These are phyloP conservation scores for Podospora anserina DNA, from an alignment of 495 filamentous ascomycete species.

Conservation along the genomic window DNA sequence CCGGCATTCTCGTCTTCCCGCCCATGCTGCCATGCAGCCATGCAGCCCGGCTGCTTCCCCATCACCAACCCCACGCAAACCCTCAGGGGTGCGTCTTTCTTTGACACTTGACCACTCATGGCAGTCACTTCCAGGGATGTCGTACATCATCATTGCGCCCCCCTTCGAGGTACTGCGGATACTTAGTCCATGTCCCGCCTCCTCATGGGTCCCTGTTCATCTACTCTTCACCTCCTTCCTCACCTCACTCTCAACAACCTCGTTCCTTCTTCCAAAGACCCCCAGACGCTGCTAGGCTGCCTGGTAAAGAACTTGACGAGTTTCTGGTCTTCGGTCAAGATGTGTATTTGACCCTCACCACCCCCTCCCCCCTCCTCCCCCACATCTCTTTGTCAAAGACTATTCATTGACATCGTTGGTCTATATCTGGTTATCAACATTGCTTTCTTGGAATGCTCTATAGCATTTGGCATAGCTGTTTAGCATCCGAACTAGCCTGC, in stretches of 20 bases:
- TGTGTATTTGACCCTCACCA: not conserved
- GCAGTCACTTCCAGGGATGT: not conserved
- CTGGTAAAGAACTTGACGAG: not conserved
- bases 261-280: not conserved
- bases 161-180: not conserved
- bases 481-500: not conserved
- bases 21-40: not conserved
- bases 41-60: not conserved
- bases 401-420: not conserved
- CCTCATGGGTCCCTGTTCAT: not conserved
- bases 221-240: not conserved
- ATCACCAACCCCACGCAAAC: not conserved
- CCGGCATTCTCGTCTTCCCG: too few species aligned
- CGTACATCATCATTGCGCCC: not conserved
- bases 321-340: not conserved
- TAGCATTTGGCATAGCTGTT: not conserved
- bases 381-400: not conserved
- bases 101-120: not conserved
- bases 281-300: slow-evolving; percentile 4
- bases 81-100: not conserved
- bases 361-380: not conserved
- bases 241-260: not conserved
- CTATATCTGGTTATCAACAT: not conserved
- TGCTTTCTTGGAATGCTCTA: not conserved
- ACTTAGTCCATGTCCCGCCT: not conserved